A percentile compares a stretch with the other conserved stretches of the same genome.
phyloP scores from a whole-genome alignment of 2,329 filamentous ascomycete species.

The Alternaria brassicicola region DNA sequence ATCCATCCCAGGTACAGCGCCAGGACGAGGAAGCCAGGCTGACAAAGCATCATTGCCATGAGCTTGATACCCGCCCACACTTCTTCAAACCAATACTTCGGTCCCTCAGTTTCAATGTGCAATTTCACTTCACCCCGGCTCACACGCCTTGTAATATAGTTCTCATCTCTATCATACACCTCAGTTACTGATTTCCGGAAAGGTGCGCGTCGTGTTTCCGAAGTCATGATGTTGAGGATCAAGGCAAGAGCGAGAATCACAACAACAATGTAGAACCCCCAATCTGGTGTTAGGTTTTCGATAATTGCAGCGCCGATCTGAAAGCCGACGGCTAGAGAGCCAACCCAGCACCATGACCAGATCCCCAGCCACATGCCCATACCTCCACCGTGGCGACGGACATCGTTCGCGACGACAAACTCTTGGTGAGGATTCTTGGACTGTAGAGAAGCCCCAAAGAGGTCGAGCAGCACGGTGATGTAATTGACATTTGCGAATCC shows the following conservation, averaged over 20 bases:
- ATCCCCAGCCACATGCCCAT: slow-evolving; percentile 74
- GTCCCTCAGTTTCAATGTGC: slow-evolving; percentile 73
- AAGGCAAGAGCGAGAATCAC: slow-evolving; percentile 69
- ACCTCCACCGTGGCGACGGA: slow-evolving; percentile 75
- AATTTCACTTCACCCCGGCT: slow-evolving; percentile 78
- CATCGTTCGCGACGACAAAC: slow-evolving; percentile 69
- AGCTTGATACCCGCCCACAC: slow-evolving; percentile 72
- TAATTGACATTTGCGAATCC: slow-evolving; percentile 82
- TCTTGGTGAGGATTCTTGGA: slow-evolving; percentile 75
- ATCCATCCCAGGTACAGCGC: slow-evolving; percentile 79
- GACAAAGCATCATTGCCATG: slow-evolving; percentile 71
- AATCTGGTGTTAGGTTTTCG: slow-evolving; percentile 65
- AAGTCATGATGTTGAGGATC: slow-evolving; percentile 71
- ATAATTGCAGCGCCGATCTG: slow-evolving; percentile 74
- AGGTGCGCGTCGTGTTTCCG: slow-evolving; percentile 72
- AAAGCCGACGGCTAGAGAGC: slow-evolving; percentile 74
- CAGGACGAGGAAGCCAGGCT: slow-evolving; percentile 75
- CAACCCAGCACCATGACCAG: slow-evolving; percentile 75
- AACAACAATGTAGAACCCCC: slow-evolving; percentile 78
- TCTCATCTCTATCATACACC: slow-evolving; percentile 54
- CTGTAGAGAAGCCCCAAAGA: slow-evolving; percentile 78
- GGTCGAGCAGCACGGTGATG: slow-evolving; percentile 71
- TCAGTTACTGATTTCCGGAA: slow-evolving; percentile 72
- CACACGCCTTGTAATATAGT: slow-evolving; percentile 59
- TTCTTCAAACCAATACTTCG: slow-evolving; percentile 78